Evolutionary conservation across 2,329 filamentous ascomycete species (phyloP), one percentile per base, ranked within the genome.

Genomic region (Huntiella moniliformis): DNA sequence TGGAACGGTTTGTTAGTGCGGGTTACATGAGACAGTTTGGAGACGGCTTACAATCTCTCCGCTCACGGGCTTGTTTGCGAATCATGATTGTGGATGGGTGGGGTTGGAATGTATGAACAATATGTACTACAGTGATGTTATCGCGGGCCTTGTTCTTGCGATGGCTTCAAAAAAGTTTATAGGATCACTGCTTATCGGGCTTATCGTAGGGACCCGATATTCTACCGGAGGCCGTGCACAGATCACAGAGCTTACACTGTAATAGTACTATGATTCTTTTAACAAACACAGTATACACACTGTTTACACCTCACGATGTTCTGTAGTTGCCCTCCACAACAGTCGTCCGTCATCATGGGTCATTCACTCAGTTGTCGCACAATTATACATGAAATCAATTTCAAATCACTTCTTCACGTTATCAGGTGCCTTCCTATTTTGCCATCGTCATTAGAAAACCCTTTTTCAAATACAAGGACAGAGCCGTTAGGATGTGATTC

Each of bases 51-150:
- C 53, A 67, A 52, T 63, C 63, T 47, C 63, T 58, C 53, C 63
- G 53, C 54, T 65, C 59, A 50, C 61, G 60, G 28, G 62, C 58
- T 60, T 63, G 59, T 54, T 64, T 65, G 44, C 63, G 15, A 32
- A 13, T 35, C 12, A 48, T 40, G 36, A 42, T 58, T 45, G 33
- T 31, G 2, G n/a, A 10, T 18, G 10, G 2, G 18, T 11, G 5
- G 7, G n/a, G 41, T 49, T 39, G 38, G 7, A 17, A 18, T 44
- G n/a, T 32, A 42, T 10, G 13, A 40, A 35, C 12, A 16, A 8
- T 6, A 17, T 13, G 28, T 11, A 28, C 22, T 10, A 28, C 22
- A 28, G 22, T 28, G 22, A 8, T 28, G 22, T 28, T 28, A 28
- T 28, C 22, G 22, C 22, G 22, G 22, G 45, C 45, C n/a, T 38